These are phyloP conservation scores for Neltuma alba DNA, from an alignment of 306 rosid species.

Conservation along the genomic window DNA sequence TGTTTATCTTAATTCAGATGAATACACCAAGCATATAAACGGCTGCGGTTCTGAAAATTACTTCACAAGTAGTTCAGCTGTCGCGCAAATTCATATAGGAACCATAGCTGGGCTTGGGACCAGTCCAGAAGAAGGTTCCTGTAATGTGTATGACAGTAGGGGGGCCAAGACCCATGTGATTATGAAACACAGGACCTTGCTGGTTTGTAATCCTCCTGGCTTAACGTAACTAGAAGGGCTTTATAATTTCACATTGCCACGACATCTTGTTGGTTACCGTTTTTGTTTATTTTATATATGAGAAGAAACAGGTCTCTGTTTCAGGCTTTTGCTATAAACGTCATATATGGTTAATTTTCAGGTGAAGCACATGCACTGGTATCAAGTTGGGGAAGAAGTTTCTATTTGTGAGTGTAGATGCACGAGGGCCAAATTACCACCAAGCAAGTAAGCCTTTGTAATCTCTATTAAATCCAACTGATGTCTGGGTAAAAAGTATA, in stretches of 20 bases:
- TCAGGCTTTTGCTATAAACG: slow-evolving; percentile 21
- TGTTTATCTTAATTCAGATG: slow-evolving; percentile 63
- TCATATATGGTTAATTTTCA: slow-evolving; percentile 39
- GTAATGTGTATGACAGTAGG: slow-evolving; percentile 66
- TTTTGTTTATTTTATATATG: slow-evolving; percentile 14
- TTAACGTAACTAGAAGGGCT: slow-evolving; percentile 17
- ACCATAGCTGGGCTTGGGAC: slow-evolving; percentile 85
- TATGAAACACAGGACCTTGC: slow-evolving; percentile 88
- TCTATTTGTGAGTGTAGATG: slow-evolving; percentile 94
- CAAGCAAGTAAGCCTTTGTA: slow-evolving; percentile 79
- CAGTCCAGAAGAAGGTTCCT: slow-evolving; percentile 81
- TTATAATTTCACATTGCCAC: slow-evolving; percentile 22
- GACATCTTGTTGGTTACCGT: neutral
- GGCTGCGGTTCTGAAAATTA: slow-evolving; percentile 40
- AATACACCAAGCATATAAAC: slow-evolving; percentile 38
- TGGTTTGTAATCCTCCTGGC: slow-evolving; percentile 61
- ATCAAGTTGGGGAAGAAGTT: slow-evolving; percentile 63
- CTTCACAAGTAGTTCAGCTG: slow-evolving; percentile 39
- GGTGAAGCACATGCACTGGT: slow-evolving; percentile 99
- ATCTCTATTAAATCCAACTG: slow-evolving; percentile 28
- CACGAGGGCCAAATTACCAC: slow-evolving; percentile 88
- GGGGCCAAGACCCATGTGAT: slow-evolving; percentile 82
- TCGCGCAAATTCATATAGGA: slow-evolving; percentile 68
- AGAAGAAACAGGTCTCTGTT: slow-evolving; percentile 30
- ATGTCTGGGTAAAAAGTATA: slow-evolving; percentile 5